These are phyloP conservation scores for Acacia acuminata DNA, from an alignment of 306 rosid genomes.

Conservation along the genomic window DNA sequence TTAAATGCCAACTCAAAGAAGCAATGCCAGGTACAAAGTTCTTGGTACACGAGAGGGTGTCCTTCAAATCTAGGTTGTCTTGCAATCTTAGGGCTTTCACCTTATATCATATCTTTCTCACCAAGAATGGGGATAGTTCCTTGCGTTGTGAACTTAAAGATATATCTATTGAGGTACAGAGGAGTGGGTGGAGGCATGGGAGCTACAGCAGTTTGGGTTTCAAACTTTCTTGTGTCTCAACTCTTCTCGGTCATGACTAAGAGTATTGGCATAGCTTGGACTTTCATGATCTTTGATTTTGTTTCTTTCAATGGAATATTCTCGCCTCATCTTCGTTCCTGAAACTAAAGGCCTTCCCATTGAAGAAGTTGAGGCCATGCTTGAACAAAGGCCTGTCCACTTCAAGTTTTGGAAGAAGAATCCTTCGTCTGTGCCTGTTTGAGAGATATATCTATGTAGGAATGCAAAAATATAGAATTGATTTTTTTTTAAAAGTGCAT, in stretches of 20 bases:
- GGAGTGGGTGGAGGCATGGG: conserved; percentile 70
- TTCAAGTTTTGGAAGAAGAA: conserved; percentile 55
- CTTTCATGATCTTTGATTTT: conserved; percentile 55
- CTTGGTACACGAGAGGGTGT: conserved; percentile 64
- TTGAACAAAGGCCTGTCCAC: conserved; percentile 43
- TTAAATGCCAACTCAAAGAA: conserved; percentile 39
- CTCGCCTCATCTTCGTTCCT: too few species aligned
- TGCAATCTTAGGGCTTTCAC: conserved; percentile 50
- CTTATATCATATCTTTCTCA: conserved; percentile 57
- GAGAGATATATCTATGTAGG: too few species aligned
- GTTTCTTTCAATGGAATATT: conserved; percentile 43
- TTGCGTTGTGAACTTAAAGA: conserved; percentile 72
- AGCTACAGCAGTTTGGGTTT: conserved; percentile 57
- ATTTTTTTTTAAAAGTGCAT: too few species aligned
- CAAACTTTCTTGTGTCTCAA: conserved; percentile 62
- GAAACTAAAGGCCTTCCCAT: conserved; percentile 66
- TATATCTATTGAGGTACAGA: conserved; percentile 51
- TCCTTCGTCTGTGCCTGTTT: too few species aligned
- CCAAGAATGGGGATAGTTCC: conserved; percentile 74
- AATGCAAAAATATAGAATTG: too few species aligned
- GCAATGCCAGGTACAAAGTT: conserved; percentile 34
- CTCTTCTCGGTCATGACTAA: conserved; percentile 50
- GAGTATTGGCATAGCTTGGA: conserved; percentile 56
- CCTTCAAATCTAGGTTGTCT: conserved; percentile 31
- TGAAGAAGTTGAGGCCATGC: conserved; percentile 65